A percentile compares a stretch with the other conserved stretches of the same genome.
These are phyloP conservation scores for Silene vulgaris DNA, from an alignment of 179 eudicot genomes.

Conservation along the genomic window DNA sequence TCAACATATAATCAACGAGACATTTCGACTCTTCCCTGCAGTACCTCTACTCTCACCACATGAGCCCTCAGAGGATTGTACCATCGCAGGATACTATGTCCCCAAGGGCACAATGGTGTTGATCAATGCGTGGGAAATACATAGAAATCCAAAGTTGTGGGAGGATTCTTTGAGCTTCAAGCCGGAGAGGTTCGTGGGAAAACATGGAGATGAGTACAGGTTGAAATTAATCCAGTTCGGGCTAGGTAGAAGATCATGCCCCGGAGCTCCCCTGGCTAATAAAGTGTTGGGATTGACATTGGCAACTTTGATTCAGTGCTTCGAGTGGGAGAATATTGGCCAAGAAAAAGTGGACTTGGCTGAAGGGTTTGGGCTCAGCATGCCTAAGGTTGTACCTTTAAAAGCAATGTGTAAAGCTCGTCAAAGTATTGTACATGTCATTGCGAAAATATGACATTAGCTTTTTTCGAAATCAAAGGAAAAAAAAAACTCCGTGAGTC, in stretches of 20 bases:
- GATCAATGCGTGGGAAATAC: constrained; percentile 31
- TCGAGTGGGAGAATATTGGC: constrained; percentile 20
- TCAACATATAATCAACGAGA: constrained; percentile 29
- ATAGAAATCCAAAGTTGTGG: constrained; percentile 29
- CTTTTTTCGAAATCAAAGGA: too few relatives aligned
- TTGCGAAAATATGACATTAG: background rate
- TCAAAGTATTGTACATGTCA: background rate
- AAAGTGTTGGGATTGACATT: constrained; percentile 3
- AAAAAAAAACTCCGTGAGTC: too few relatives aligned
- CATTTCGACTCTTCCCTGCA: constrained; percentile 29
- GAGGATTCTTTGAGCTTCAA: constrained; percentile 24
- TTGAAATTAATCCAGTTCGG: constrained; percentile 21
- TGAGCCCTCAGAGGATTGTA: constrained; percentile 27
- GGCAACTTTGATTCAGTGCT: constrained; percentile 23
- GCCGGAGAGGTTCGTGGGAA: constrained; percentile 31
- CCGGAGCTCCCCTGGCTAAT: constrained; percentile 15
- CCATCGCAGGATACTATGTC: constrained; percentile 22
- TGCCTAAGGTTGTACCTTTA: background rate
- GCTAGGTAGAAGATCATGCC: constrained; percentile 24
- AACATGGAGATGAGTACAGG: background rate
- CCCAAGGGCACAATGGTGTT: constrained; percentile 30
- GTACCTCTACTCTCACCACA: constrained; percentile 28
- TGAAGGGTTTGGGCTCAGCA: constrained; percentile 8
- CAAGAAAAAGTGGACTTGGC: background rate
- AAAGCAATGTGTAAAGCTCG: constrained; percentile 10